Conservation (phyloP, 495 filamentous ascomycete species). For the Annulohypoxylon bovei region DNA sequence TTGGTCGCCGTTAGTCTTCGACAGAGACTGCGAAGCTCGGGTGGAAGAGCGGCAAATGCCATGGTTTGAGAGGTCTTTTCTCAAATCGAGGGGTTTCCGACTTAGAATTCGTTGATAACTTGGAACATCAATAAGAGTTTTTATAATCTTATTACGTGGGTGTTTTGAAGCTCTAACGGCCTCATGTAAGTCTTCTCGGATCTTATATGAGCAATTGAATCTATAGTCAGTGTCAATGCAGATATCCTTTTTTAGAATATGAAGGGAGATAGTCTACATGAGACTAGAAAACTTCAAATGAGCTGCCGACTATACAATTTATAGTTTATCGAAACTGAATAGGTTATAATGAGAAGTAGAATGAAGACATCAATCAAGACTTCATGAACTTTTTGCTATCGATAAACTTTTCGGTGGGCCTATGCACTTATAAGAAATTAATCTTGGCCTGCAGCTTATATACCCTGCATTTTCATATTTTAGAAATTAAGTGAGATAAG, state of each 20-base stretch:
- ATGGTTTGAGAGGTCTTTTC: conserved; percentile 15
- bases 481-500: background rate
- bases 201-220: conserved; percentile 2
- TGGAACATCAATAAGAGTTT: background rate
- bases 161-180: background rate
- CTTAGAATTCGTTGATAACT: background rate
- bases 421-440: background rate
- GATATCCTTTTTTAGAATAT: too few relatives aligned
- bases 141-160: background rate
- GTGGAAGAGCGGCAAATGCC: conserved; percentile 47
- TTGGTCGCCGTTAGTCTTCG: conserved; percentile 72
- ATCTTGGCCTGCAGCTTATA: background rate
- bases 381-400: conserved; percentile 35
- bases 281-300: background rate
- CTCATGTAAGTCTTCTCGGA: background rate
- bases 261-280: background rate
- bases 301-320: background rate
- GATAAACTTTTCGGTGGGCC: conserved; percentile 40
- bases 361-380: conserved; percentile 12
- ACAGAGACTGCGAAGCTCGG: conserved; percentile 71
- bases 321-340: background rate
- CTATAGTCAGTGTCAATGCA: background rate
- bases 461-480: background rate
- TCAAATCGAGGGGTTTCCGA: background rate
- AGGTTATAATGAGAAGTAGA: background rate